A percentile compares a stretch with the other conserved stretches of the same genome.
Evolutionary conservation across 495 filamentous ascomycete genomes (phyloP).

Genomic region (Hypoxylon fuscum): DNA sequence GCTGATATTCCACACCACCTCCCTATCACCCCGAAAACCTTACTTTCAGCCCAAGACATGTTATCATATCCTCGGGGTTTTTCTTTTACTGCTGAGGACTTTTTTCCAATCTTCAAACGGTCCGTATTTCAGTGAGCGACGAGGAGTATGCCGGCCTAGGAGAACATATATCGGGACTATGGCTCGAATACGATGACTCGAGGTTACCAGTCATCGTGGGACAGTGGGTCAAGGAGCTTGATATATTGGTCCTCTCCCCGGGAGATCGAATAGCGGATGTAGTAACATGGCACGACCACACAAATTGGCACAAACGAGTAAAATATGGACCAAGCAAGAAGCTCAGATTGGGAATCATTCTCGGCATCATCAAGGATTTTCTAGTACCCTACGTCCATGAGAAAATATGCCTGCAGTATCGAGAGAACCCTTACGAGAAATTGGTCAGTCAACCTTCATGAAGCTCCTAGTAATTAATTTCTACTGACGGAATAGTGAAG

Average conservation of each 20-base stretch:
- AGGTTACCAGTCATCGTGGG: slow-evolving; percentile 4
- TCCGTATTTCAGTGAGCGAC: slow-evolving; percentile 11
- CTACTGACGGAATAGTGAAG: slow-evolving; percentile 1
- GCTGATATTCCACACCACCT: slow-evolving; percentile 2
- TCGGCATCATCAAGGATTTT: slow-evolving; percentile 13
- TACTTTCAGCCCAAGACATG: slow-evolving; percentile 5
- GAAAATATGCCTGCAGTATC: slow-evolving; percentile 10
- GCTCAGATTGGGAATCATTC: not conserved
- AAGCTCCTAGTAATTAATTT: not conserved
- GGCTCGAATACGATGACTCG: slow-evolving; percentile 20
- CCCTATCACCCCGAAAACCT: not conserved
- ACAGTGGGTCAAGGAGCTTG: slow-evolving; percentile 15
- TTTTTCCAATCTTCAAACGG: slow-evolving; percentile 1
- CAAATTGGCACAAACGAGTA: slow-evolving; percentile 3
- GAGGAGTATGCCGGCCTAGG: not conserved
- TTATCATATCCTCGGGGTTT: slow-evolving; percentile 3
- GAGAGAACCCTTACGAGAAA: slow-evolving; percentile 16
- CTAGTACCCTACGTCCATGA: not conserved
- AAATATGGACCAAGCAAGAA: slow-evolving; percentile 9
- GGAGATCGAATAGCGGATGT: slow-evolving; percentile 16
- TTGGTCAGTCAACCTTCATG: not conserved
- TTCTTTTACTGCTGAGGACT: slow-evolving; percentile 7
- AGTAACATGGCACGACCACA: slow-evolving; percentile 19
- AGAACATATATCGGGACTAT: slow-evolving; percentile 5
- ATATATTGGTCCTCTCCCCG: not conserved